These are phyloP conservation scores for Sanguinoderma infundibulare DNA, from an alignment of 1,284 basidiomycete genomes.

Conservation along the genomic window DNA sequence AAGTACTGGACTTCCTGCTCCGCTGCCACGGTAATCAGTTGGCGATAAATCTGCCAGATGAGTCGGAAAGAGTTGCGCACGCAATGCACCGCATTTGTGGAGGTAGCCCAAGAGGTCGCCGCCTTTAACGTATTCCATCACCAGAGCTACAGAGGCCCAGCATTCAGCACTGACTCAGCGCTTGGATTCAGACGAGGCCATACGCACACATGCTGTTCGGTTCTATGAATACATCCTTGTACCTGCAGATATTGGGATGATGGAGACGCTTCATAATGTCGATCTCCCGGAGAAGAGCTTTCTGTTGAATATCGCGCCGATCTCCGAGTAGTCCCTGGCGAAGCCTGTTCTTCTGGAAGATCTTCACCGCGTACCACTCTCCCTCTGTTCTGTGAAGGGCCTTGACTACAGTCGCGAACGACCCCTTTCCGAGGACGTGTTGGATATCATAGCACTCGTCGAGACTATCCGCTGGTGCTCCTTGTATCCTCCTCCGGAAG, in stretches of 20 bases:
- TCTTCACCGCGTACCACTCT: constrained; percentile 74
- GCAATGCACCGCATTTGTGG: constrained; percentile 4
- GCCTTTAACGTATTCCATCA: constrained; percentile 19
- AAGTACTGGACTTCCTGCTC: constrained; percentile 65
- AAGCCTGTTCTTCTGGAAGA: constrained; percentile 57
- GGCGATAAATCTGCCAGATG: not conserved
- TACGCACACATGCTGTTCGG: constrained; percentile 55
- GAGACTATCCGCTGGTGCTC: constrained; percentile 50
- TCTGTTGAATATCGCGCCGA: not conserved
- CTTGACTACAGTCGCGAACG: constrained; percentile 79
- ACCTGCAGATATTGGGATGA: constrained; percentile 81
- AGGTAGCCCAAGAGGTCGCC: constrained; percentile 66
- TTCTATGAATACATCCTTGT: constrained; percentile 77
- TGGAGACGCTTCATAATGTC: constrained; percentile 74
- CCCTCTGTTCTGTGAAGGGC: constrained; percentile 63
- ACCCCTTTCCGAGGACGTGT: constrained; percentile 75
- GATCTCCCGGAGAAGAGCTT: constrained; percentile 54
- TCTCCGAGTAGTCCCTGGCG: constrained; percentile 9
- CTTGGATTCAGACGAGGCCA: not conserved
- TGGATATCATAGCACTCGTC: constrained; percentile 67
- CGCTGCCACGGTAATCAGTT: constrained; percentile 39
- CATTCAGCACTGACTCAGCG: not conserved
- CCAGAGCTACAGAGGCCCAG: constrained; percentile 6
- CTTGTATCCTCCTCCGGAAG: constrained; percentile 54
- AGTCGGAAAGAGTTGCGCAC: not conserved